Percentiles rank a stretch among this genome's conserved stretches.
Evolutionary conservation across 1,284 basidiomycete species (phyloP).

Genomic region (Microbotryum silenes-acaulis): DNA sequence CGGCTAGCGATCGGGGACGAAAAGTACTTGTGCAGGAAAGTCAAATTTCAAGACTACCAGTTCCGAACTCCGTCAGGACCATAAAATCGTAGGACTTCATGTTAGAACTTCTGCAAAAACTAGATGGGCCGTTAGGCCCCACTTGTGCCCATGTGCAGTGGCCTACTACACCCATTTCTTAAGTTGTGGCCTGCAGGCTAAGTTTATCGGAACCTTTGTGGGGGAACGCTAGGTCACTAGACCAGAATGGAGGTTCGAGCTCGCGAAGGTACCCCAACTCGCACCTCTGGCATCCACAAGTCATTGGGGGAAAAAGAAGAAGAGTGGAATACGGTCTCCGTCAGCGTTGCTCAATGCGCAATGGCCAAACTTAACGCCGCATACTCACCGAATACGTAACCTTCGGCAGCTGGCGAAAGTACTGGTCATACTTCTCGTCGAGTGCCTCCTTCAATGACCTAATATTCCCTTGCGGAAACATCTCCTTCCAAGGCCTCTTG

Average conservation of each 20-base stretch:
- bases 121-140: too few species aligned
- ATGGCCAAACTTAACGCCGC: neutral
- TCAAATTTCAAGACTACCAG: too few species aligned
- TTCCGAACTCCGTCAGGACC: too few species aligned
- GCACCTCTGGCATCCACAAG: slow-evolving; percentile 4
- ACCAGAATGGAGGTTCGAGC: slow-evolving; percentile 22
- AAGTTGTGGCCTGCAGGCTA: too few species aligned
- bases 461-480: slow-evolving; percentile 30
- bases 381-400: slow-evolving; percentile 30
- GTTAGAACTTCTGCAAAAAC: too few species aligned
- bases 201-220: too few species aligned
- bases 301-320: neutral
- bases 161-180: too few species aligned
- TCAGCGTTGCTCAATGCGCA: neutral
- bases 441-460: slow-evolving; percentile 28
- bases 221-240: slow-evolving; percentile 11
- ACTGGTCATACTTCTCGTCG: slow-evolving; percentile 29
- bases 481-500: slow-evolving; percentile 31
- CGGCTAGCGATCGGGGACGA: too few species aligned
- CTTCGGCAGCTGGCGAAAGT: slow-evolving; percentile 35
- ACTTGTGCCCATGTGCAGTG: too few species aligned
- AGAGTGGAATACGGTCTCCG: neutral
- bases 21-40: too few species aligned
- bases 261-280: slow-evolving; percentile 16
- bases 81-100: too few species aligned